Evolutionary conservation across 176 grass and related monocot genomes (phyloP).

Genomic region (Pharus latifolius): DNA sequence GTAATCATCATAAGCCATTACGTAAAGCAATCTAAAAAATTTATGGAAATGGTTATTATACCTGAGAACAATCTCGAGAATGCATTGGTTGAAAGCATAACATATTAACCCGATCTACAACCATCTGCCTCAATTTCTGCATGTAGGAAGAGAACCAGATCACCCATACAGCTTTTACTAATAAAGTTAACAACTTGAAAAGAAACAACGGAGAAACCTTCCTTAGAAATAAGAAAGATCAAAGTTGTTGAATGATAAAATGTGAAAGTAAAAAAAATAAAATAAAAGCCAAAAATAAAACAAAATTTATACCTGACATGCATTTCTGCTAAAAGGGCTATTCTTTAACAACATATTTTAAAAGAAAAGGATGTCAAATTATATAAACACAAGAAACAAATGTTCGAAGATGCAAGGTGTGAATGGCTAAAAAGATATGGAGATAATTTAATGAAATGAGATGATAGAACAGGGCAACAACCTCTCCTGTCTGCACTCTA

Average conservation of each 20-base stretch:
- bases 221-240: neutral
- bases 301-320: neutral
- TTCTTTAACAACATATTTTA: neutral
- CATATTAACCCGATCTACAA: conserved; percentile 65
- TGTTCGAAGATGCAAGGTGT: neutral
- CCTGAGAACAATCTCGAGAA: conserved; percentile 77
- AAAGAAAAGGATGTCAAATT: neutral
- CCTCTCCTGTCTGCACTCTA: neutral
- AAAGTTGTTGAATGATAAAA: neutral
- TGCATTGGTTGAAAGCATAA: conserved; percentile 80
- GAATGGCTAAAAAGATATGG: conserved; percentile 2
- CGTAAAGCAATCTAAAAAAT: neutral
- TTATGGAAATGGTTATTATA: neutral
- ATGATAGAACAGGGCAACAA: neutral
- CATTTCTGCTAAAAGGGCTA: neutral
- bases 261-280: neutral
- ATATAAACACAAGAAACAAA: neutral
- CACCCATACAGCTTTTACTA: neutral
- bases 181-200: neutral
- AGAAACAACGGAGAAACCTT: neutral
- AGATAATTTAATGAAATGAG: neutral
- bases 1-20: neutral
- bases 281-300: neutral
- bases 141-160: conserved; percentile 1
- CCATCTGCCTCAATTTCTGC: conserved; percentile 83